Percentiles rank a stretch among this genome's conserved stretches.
Conservation (phyloP, 2,329 filamentous ascomycete genomes). For the Ascochyta clinopodiicola region DNA sequence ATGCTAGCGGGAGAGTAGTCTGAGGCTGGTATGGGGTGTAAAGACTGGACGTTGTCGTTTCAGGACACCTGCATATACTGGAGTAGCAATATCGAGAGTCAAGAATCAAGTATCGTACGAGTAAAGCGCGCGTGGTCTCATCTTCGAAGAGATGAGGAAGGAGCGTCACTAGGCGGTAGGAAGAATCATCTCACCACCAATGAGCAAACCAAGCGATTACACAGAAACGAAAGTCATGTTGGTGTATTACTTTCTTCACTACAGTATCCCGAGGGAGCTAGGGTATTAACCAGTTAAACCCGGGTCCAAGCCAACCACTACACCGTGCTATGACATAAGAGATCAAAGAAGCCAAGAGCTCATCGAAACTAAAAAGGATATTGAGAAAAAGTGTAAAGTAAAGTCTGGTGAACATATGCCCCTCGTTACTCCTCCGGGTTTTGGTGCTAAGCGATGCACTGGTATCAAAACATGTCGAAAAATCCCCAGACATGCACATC, state of each 20-base stretch:
- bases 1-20: background rate
- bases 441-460: conserved; percentile 46
- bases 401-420: conserved; percentile 37
- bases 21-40: background rate
- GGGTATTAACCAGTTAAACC: conserved; percentile 21
- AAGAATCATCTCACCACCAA: background rate
- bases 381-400: conserved; percentile 35
- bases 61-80: no score
- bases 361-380: conserved; percentile 46
- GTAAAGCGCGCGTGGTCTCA: background rate
- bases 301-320: conserved; percentile 23
- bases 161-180: background rate
- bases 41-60: background rate
- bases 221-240: background rate
- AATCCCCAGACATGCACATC: conserved; percentile 16
- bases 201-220: background rate
- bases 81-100: no score
- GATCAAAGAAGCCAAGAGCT: conserved; percentile 35
- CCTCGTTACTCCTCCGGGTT: conserved; percentile 23
- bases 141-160: background rate
- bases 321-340: conserved; percentile 41
- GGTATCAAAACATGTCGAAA: conserved; percentile 46
- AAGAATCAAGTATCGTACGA: background rate
- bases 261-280: conserved; percentile 32
- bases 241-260: conserved; percentile 36